These are phyloP conservation scores for Simplicillium sp. DNA, from an alignment of 2,329 filamentous ascomycete species.

Conservation along the genomic window DNA sequence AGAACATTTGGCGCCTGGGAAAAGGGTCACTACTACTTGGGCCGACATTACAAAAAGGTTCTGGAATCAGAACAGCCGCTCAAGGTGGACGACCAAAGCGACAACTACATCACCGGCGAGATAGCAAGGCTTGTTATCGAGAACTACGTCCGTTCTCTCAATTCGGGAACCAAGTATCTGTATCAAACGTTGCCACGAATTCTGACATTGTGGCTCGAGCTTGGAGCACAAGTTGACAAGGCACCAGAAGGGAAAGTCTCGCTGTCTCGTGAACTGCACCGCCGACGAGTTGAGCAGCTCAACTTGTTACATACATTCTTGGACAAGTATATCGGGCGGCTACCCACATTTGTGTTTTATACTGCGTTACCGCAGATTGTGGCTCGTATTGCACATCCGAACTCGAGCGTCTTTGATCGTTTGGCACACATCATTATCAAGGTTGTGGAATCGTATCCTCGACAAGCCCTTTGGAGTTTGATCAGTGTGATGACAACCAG, in stretches of 20 bases:
- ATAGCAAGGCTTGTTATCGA: slow-evolving; percentile 83
- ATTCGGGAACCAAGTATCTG: slow-evolving; percentile 87
- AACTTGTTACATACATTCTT: slow-evolving; percentile 63
- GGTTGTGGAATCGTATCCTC: slow-evolving; percentile 79
- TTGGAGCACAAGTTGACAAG: slow-evolving; percentile 67
- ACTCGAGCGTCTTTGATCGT: slow-evolving; percentile 65
- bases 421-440: slow-evolving; percentile 74
- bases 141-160: slow-evolving; percentile 81
- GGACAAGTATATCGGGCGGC: slow-evolving; percentile 64
- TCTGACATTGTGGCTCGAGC: slow-evolving; percentile 87
- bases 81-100: slow-evolving; percentile 65
- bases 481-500: slow-evolving; percentile 79
- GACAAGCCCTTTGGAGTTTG: slow-evolving; percentile 85
- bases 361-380: slow-evolving; percentile 84
- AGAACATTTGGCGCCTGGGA: slow-evolving; percentile 69
- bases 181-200: slow-evolving; percentile 90
- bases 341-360: slow-evolving; percentile 73
- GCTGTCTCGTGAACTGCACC: slow-evolving; percentile 40
- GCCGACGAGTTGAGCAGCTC: slow-evolving; percentile 55
- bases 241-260: slow-evolving; percentile 45
- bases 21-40: slow-evolving; percentile 94
- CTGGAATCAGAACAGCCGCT: slow-evolving; percentile 80
- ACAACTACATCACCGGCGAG: slow-evolving; percentile 71
- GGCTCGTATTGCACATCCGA: slow-evolving; percentile 86
- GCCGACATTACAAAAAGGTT: slow-evolving; percentile 94